phyloP scores from a whole-genome alignment of 177 flowering plant species.

The Vitis hybrid region DNA sequence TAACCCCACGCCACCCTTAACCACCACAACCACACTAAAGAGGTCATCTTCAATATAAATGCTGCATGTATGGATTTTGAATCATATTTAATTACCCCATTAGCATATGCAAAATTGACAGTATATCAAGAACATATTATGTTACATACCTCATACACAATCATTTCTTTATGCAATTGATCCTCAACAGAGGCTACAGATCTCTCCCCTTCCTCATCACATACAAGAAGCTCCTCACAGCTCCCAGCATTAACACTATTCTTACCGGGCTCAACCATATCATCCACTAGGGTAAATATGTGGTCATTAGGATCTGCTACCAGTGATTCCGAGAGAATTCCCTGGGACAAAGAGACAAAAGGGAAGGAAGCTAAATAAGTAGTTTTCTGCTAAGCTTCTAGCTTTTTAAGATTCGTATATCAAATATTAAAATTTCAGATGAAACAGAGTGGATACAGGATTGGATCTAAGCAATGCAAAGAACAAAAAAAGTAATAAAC shows the following conservation, averaged over 20 bases:
- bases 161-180: slow-evolving; percentile 90
- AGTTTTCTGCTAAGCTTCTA: neutral
- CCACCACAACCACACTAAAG: too few species aligned
- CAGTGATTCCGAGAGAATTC: slow-evolving; percentile 64
- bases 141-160: slow-evolving; percentile 79
- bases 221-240: slow-evolving; percentile 70
- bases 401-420: neutral
- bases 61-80: too few species aligned
- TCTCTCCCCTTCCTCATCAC: slow-evolving; percentile 83
- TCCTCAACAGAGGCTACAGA: slow-evolving; percentile 86
- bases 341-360: slow-evolving; percentile 42
- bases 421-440: neutral
- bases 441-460: neutral
- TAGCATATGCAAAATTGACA: neutral
- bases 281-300: slow-evolving; percentile 70
- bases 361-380: neutral
- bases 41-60: too few species aligned
- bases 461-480: neutral
- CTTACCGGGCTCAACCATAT: slow-evolving; percentile 51
- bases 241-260: slow-evolving; percentile 39
- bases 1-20: too few species aligned
- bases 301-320: slow-evolving; percentile 56
- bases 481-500: too few species aligned
- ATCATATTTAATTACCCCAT: neutral
- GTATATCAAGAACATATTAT: neutral